Conservation (phyloP, 768 basidiomycete genomes). For the Ramaria rubella region DNA sequence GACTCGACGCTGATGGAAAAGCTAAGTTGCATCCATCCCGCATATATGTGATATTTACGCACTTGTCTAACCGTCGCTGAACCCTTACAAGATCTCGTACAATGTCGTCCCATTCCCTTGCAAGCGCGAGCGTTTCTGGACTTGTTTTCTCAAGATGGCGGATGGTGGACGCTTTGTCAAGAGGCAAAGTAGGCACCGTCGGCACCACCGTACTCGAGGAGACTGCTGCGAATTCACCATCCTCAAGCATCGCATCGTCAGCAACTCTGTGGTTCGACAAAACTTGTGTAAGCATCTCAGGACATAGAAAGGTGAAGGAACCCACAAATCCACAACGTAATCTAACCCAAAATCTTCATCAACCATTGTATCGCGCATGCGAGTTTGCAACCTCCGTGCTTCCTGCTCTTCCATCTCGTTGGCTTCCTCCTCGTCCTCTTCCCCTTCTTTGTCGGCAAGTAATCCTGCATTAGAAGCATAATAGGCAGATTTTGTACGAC, state of each 20-base stretch:
- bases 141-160: constrained; percentile 67
- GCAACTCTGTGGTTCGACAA: background rate
- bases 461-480: constrained; percentile 81
- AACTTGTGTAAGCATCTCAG: background rate
- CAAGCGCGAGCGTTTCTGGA: constrained; percentile 74
- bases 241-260: background rate
- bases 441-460: constrained; percentile 32
- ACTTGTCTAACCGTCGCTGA: constrained; percentile 51
- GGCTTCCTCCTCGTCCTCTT: constrained; percentile 85
- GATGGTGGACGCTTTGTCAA: constrained; percentile 54
- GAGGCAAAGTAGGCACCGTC: constrained; percentile 33
- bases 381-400: constrained; percentile 69
- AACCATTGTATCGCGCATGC: constrained; percentile 59
- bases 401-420: constrained; percentile 86
- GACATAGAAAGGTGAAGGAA: background rate
- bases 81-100: constrained; percentile 45
- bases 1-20: constrained; percentile 38
- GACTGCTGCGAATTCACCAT: background rate
- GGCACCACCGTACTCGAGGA: constrained; percentile 22
- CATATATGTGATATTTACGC: constrained; percentile 17
- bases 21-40: background rate
- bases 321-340: constrained; percentile 41
- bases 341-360: constrained; percentile 83
- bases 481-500: constrained; percentile 69
- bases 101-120: constrained; percentile 79